These are phyloP conservation scores for Backusella circina DNA, from an alignment of 192 early-diverging fungal genomes.

Conservation along the genomic window DNA sequence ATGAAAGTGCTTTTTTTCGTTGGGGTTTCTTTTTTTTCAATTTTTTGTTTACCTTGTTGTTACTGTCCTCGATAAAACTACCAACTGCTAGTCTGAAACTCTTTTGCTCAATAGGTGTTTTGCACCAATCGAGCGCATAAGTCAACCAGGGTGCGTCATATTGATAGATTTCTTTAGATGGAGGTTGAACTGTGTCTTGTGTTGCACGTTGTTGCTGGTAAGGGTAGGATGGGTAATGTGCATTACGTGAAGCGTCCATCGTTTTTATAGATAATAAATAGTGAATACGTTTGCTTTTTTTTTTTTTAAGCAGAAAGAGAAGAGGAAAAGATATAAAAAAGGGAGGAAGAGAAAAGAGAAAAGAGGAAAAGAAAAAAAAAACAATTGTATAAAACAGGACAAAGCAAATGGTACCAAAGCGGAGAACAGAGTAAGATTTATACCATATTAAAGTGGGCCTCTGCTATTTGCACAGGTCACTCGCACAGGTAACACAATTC, in stretches of 20 bases:
- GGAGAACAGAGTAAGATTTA: not conserved
- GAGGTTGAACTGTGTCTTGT: constrained; percentile 14
- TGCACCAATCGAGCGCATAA: constrained; percentile 88
- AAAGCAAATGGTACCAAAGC: not conserved
- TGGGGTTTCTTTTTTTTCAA: not conserved
- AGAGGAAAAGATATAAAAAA: not conserved
- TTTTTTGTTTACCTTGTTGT: constrained; percentile 53
- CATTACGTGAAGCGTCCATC: constrained; percentile 13
- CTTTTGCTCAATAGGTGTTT: constrained; percentile 55
- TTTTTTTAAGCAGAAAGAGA: not conserved
- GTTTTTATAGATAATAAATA: not conserved
- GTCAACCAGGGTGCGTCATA: constrained; percentile 82
- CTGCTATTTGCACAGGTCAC: not conserved
- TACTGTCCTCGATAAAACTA: constrained; percentile 70
- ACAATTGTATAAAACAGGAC: not conserved
- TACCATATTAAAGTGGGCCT: not conserved
- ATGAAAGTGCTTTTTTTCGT: not conserved
- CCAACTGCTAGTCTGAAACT: constrained; percentile 82
- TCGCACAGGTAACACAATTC: not conserved
- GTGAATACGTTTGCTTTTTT: not conserved
- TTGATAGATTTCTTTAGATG: constrained; percentile 71
- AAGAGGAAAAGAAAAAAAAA: not conserved
- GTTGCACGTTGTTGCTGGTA: not conserved
- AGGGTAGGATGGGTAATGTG: constrained; percentile 12
- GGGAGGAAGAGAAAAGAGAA: not conserved